These are phyloP conservation scores for Phytopythium vexans DNA, from an alignment of 352 stramenopile species.

Conservation along the genomic window DNA sequence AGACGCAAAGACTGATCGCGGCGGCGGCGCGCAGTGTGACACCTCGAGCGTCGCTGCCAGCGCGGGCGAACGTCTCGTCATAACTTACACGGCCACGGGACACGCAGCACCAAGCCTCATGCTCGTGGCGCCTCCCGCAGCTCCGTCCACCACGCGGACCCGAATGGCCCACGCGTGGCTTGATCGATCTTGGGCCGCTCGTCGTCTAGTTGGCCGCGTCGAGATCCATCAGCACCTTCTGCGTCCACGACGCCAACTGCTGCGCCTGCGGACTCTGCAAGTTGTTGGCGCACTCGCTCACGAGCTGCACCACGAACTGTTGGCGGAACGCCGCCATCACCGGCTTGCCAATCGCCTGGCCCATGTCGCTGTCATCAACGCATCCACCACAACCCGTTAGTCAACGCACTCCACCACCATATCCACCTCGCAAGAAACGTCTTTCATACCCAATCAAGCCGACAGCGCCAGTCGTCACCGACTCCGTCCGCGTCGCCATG, in stretches of 20 bases:
- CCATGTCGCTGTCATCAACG: constrained; percentile 68
- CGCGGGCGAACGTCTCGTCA: too few species aligned
- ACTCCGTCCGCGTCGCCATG: constrained; percentile 74
- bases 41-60: too few species aligned
- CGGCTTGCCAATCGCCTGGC: constrained; percentile 66
- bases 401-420: constrained; percentile 1
- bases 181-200: background rate
- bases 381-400: constrained; percentile 12
- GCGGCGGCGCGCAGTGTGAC: too few species aligned
- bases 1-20: too few species aligned
- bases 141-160: too few species aligned
- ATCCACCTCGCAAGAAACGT: constrained; percentile 1
- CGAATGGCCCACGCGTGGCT: background rate
- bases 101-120: too few species aligned
- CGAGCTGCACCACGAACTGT: constrained; percentile 67
- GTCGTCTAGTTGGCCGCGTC: constrained; percentile 32
- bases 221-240: constrained; percentile 72
- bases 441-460: constrained; percentile 82
- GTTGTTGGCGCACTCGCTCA: constrained; percentile 70
- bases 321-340: constrained; percentile 62
- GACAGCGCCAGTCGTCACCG: constrained; percentile 90
- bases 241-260: constrained; percentile 70
- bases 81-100: too few species aligned
- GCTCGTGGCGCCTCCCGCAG: too few species aligned
- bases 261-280: constrained; percentile 62